A percentile compares a stretch with the other conserved stretches of the same genome.
These are phyloP conservation scores for Lindgomyces ingoldianus DNA, from an alignment of 495 filamentous ascomycete genomes.

Conservation along the genomic window DNA sequence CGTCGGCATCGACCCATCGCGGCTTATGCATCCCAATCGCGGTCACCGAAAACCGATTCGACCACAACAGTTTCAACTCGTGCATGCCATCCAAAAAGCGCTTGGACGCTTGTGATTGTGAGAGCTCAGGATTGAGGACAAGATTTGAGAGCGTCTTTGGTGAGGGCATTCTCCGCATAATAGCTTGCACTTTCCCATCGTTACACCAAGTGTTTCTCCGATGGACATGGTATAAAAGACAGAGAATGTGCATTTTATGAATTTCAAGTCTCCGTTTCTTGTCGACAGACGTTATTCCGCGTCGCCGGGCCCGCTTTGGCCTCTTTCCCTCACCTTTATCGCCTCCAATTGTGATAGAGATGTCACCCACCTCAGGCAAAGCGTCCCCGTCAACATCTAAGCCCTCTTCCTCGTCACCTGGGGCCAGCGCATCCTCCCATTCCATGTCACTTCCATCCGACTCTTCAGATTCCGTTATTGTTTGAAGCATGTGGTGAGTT, in stretches of 20 bases:
- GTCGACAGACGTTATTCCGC: constrained; percentile 67
- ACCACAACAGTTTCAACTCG: constrained; percentile 67
- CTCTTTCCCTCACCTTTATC: constrained; percentile 44
- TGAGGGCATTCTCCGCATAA: constrained; percentile 21
- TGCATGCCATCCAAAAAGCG: constrained; percentile 78
- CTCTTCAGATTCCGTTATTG: constrained; percentile 40
- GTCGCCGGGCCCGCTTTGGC: constrained; percentile 49
- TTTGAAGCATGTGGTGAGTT: constrained; percentile 13
- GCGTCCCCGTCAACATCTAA: constrained; percentile 22
- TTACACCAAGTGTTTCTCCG: constrained; percentile 89
- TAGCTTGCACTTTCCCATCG: constrained; percentile 50
- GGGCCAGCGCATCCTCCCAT: constrained; percentile 66
- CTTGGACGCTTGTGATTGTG: constrained; percentile 69
- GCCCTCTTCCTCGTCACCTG: constrained; percentile 45
- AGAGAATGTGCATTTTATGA: constrained; percentile 85
- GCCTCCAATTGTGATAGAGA: constrained; percentile 62
- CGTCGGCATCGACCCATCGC: constrained; percentile 68
- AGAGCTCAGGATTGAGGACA: constrained; percentile 60
- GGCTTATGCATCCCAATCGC: constrained; percentile 68
- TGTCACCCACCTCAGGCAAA: constrained; percentile 45
- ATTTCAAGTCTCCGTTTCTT: constrained; percentile 69
- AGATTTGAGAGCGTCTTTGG: constrained; percentile 46
- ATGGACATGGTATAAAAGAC: constrained; percentile 72
- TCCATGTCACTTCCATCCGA: constrained; percentile 62
- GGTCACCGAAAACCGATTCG: constrained; percentile 65